Conservation (phyloP, 2,329 filamentous ascomycete species). For the Rhinocladiella mackenziei region DNA sequence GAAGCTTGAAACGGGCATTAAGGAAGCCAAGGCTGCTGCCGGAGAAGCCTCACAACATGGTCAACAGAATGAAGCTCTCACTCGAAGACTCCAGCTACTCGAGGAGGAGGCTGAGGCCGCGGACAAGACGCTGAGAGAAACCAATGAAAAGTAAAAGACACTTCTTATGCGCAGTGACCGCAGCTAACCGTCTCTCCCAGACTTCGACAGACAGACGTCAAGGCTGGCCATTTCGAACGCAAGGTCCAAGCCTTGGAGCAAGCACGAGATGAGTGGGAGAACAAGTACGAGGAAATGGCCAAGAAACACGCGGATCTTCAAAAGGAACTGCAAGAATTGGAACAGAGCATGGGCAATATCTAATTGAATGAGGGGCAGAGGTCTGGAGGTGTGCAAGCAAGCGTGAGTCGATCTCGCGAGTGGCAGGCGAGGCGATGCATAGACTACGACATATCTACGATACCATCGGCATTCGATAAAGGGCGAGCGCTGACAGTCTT, state of each 20-base stretch:
- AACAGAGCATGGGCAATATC: slow-evolving; percentile 88
- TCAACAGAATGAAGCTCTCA: slow-evolving; percentile 85
- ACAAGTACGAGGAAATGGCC: slow-evolving; percentile 96
- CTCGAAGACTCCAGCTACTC: slow-evolving; percentile 87
- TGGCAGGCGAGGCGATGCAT: slow-evolving; percentile 17
- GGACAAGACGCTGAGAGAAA: slow-evolving; percentile 92
- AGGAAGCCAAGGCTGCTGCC: slow-evolving; percentile 81
- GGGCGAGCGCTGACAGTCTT: slow-evolving; percentile 20
- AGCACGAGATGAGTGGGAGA: slow-evolving; percentile 89
- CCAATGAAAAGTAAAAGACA: slow-evolving; percentile 88
- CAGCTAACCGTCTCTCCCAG: slow-evolving; percentile 46
- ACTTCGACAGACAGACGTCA: slow-evolving; percentile 97
- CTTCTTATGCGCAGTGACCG: slow-evolving; percentile 3
- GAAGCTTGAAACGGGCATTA: slow-evolving; percentile 79
- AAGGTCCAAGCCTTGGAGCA: slow-evolving; percentile 96
- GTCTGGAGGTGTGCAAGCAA: slow-evolving; percentile 11
- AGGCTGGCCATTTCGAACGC: slow-evolving; percentile 98
- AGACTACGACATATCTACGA: slow-evolving; percentile 25
- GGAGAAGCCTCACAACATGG: slow-evolving; percentile 77
- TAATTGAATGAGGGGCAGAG: slow-evolving; percentile 45
- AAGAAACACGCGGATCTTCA: slow-evolving; percentile 80
- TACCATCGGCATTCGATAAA: slow-evolving; percentile 26
- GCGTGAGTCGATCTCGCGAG: slow-evolving; percentile 29
- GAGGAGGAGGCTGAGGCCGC: slow-evolving; percentile 97
- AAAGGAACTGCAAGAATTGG: slow-evolving; percentile 89